Percentiles rank a stretch among this genome's conserved stretches.
Conservation (phyloP, 495 filamentous ascomycete species). For the Penicillium egyptiacum region DNA sequence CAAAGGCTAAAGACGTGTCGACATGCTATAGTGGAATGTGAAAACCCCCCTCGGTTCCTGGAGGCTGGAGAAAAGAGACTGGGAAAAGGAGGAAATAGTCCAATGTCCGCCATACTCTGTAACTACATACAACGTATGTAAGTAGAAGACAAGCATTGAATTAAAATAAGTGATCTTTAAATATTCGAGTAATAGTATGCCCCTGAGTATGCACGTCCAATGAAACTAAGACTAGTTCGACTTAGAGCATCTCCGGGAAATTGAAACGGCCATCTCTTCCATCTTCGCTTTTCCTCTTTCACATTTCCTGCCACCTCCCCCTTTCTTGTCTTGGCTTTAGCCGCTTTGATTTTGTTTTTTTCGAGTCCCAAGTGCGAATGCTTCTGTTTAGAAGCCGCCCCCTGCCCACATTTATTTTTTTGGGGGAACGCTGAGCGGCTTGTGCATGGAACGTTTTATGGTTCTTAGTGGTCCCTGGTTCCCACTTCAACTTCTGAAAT, state of each 20-base stretch:
- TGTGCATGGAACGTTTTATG: constrained; percentile 27
- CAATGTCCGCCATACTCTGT: not conserved
- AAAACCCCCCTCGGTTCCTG: not conserved
- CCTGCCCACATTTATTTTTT: constrained; percentile 20
- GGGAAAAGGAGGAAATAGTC: not conserved
- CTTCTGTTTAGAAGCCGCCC: constrained; percentile 10
- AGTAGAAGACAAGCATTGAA: constrained; percentile 1
- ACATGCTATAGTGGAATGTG: constrained; percentile 1
- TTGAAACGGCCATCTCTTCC: constrained; percentile 17
- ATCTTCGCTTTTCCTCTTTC: constrained; percentile 18
- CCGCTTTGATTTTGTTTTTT: constrained; percentile 11
- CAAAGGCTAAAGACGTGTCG: not conserved
- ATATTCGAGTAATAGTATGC: constrained; percentile 12
- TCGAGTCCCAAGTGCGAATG: constrained; percentile 12
- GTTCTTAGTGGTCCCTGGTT: constrained; percentile 33
- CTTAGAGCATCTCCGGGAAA: constrained; percentile 30
- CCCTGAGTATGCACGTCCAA: constrained; percentile 28
- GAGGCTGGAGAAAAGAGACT: constrained; percentile 11
- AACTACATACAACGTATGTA: no score
- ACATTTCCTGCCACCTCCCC: constrained; percentile 15
- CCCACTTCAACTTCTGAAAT: constrained; percentile 33
- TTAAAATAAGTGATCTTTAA: constrained; percentile 12
- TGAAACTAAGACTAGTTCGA: constrained; percentile 29
- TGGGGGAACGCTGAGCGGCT: constrained; percentile 21
- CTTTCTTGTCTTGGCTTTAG: constrained; percentile 12